Evolutionary conservation across 202 grass and related monocot genomes (phyloP), one percentile per base, ranked within the genome.

Genomic region (Dendrocalamus latiflorus): DNA sequence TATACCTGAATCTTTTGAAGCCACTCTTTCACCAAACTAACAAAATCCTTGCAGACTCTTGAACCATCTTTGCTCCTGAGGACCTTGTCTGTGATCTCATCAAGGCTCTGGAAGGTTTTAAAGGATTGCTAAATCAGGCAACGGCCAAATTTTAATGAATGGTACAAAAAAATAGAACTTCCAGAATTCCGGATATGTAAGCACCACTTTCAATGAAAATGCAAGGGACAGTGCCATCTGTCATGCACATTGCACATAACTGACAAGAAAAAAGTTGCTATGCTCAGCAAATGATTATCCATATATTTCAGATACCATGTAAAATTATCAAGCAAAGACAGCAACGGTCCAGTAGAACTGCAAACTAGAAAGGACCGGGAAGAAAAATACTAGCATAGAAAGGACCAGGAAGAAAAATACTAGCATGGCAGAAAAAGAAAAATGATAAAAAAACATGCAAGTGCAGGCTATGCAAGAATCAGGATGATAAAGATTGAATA

Each of bases 1-100:
- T 67, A 83, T 61, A 95, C 96, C 93, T 94, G 93, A 74, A 99
- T 72, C 87, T 92, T 99, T 68, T 70, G 85, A 74, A 93, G 96
- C 85, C 93, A 95, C 12, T 75, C 88, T 81, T 89, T 86, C 22
- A 83, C 92, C 58, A 93, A 91, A 87, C 58, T 89, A 76, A 95
- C 81, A 78, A 99, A 95, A 84, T 99, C 87, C 34, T 79, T 78
- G 78, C 96, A 94, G 76, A 87, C 77, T 45, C 54, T 87, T 81
- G 91, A 99, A 66, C 91, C 93, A 66, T 94, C 93, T 81, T 85
- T 87, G 81, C 79, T 86, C 71, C 24, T 86, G 70, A 99, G 88
- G 61, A 81, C 47, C 83, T 90, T 95, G 74, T 89, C 86, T 50
- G 81, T 63, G 55, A 99, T 93, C 80, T 99, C 96, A 72, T 91